Evolutionary conservation across 768 basidiomycete species (phyloP).

Genomic region (Dacryopinax primogenitus): DNA sequence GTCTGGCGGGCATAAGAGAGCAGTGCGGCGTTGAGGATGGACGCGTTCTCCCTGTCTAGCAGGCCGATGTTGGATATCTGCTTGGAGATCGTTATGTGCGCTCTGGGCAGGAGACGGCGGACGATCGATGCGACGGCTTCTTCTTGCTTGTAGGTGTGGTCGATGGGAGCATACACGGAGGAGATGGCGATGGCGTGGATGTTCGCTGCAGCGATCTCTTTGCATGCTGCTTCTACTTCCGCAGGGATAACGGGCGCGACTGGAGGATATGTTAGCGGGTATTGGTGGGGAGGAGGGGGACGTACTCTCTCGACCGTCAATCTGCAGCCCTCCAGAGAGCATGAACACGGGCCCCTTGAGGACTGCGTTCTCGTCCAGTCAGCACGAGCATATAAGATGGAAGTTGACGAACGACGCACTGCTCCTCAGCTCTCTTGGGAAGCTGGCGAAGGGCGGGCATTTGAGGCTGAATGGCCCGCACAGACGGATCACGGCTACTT

Average conservation of each 20-base stretch:
- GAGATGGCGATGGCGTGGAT: conserved; percentile 12
- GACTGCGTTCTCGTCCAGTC: neutral
- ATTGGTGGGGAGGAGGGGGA: neutral
- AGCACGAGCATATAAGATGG: neutral
- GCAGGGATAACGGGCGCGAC: neutral
- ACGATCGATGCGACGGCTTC: conserved; percentile 10
- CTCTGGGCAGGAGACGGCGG: conserved; percentile 9
- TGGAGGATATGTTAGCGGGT: neutral
- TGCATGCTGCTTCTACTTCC: neutral
- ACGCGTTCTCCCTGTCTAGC: conserved; percentile 53
- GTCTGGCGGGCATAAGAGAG: conserved; percentile 45
- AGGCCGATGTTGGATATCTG: conserved; percentile 36
- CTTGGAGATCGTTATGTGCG: neutral
- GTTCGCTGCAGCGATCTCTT: neutral
- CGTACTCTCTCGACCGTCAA: neutral
- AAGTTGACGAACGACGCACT: neutral
- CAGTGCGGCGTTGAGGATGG: conserved; percentile 55
- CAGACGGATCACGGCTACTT: conserved; percentile 52
- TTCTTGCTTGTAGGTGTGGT: conserved; percentile 14
- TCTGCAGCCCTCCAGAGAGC: conserved; percentile 1
- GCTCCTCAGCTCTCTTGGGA: conserved; percentile 29
- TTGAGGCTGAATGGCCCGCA: conserved; percentile 44
- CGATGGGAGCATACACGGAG: conserved; percentile 12
- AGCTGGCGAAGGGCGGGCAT: conserved; percentile 44
- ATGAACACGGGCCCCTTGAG: neutral